Conservation (phyloP, 2,329 filamentous ascomycete genomes). For the Aureobasidium pullulans region DNA sequence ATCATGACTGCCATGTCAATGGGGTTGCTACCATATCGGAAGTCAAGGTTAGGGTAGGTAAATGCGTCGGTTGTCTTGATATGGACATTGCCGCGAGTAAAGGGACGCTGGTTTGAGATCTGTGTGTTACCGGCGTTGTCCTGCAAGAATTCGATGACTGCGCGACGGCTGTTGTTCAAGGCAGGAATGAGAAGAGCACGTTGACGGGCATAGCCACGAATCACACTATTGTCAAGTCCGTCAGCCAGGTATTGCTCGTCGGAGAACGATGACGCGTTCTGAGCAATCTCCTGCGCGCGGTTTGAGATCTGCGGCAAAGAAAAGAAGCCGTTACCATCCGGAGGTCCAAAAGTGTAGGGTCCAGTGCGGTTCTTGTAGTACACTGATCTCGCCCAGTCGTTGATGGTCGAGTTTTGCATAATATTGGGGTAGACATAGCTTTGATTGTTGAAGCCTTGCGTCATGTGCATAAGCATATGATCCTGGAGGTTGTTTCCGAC, state of each 20-base stretch:
- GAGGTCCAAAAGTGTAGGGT: slow-evolving; percentile 22
- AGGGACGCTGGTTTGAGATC: slow-evolving; percentile 25
- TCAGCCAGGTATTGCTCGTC: slow-evolving; percentile 19
- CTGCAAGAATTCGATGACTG: slow-evolving; percentile 26
- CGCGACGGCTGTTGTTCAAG: slow-evolving; percentile 19
- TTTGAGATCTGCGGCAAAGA: slow-evolving; percentile 21
- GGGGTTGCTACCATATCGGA: slow-evolving; percentile 25
- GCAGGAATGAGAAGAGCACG: slow-evolving; percentile 22
- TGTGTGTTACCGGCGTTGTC: slow-evolving; percentile 26
- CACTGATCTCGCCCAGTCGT: slow-evolving; percentile 20
- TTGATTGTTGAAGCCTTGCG: slow-evolving; percentile 16
- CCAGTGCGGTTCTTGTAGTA: slow-evolving; percentile 20
- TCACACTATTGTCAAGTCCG: slow-evolving; percentile 17
- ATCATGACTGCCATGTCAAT: slow-evolving; percentile 24
- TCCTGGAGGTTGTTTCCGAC: slow-evolving; percentile 18
- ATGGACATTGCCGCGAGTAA: slow-evolving; percentile 23
- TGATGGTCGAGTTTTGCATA: slow-evolving; percentile 21
- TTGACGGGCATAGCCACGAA: slow-evolving; percentile 22
- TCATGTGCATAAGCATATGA: slow-evolving; percentile 18
- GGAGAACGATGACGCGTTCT: slow-evolving; percentile 16
- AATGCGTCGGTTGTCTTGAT: slow-evolving; percentile 19
- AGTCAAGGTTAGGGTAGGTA: slow-evolving; percentile 21
- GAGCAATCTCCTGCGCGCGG: slow-evolving; percentile 12
- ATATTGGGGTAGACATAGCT: slow-evolving; percentile 18
- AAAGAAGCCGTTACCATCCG: slow-evolving; percentile 22